These are phyloP conservation scores for Penicillium atrosanguineum DNA, from an alignment of 495 filamentous ascomycete species.

Conservation along the genomic window DNA sequence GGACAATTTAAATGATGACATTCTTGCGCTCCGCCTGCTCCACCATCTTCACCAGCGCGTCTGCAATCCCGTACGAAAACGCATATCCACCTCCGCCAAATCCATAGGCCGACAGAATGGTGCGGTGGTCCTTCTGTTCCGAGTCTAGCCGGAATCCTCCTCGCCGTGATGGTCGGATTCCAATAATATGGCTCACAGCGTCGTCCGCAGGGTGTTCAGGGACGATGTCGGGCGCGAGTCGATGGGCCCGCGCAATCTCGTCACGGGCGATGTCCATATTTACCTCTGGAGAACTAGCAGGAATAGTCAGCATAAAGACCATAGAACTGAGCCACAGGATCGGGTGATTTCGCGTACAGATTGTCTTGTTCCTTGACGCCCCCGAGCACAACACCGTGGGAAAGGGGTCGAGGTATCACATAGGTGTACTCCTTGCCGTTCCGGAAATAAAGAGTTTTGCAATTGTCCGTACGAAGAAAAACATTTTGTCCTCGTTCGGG, in stretches of 20 bases:
- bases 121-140: slow-evolving; percentile 23
- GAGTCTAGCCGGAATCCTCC: slow-evolving; percentile 40
- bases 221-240: slow-evolving; percentile 39
- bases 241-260: slow-evolving; percentile 42
- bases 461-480: slow-evolving; percentile 32
- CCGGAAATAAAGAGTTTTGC: slow-evolving; percentile 37
- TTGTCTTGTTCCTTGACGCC: slow-evolving; percentile 44
- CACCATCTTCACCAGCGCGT: slow-evolving; percentile 42
- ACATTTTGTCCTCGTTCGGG: slow-evolving; percentile 46
- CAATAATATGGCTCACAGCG: slow-evolving; percentile 36
- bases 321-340: not conserved
- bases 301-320: not conserved
- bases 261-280: slow-evolving; percentile 40
- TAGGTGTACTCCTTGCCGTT: slow-evolving; percentile 51
- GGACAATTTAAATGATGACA: slow-evolving; percentile 22
- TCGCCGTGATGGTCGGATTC: slow-evolving; percentile 38
- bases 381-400: slow-evolving; percentile 44
- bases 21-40: slow-evolving; percentile 32
- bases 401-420: slow-evolving; percentile 46
- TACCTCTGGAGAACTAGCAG: slow-evolving; percentile 31
- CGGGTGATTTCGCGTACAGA: slow-evolving; percentile 24
- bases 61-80: slow-evolving; percentile 42
- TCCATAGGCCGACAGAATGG: slow-evolving; percentile 40
- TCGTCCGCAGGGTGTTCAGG: slow-evolving; percentile 32
- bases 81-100: slow-evolving; percentile 47